A percentile compares a stretch with the other conserved stretches of the same genome.
Evolutionary conservation across 2,329 filamentous ascomycete genomes (phyloP).

Genomic region (Pseudogymnoascus sp.): DNA sequence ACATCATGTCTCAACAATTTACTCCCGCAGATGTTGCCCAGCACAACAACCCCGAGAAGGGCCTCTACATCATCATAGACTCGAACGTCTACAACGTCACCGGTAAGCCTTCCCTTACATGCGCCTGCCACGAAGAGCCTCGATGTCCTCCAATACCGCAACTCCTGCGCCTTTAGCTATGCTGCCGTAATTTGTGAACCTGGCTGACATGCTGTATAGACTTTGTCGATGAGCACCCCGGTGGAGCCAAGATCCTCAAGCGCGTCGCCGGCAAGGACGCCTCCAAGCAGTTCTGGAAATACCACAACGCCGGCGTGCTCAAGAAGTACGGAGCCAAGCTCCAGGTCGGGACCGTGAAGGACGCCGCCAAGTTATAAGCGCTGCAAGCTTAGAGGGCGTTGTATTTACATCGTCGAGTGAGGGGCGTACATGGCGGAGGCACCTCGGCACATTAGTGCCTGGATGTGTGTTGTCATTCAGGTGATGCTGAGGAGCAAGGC

Average conservation of each 20-base stretch:
- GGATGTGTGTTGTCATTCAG: slow-evolving; percentile 3
- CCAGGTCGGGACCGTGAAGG: slow-evolving; percentile 62
- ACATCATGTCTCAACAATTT: slow-evolving; percentile 50
- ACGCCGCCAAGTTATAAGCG: slow-evolving; percentile 52
- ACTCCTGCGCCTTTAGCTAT: slow-evolving; percentile 16
- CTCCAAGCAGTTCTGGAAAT: slow-evolving; percentile 92
- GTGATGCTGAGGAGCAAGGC: neutral
- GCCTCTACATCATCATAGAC: slow-evolving; percentile 84
- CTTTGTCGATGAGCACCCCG: slow-evolving; percentile 66
- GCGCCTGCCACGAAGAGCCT: slow-evolving; percentile 29
- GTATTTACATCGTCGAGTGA: neutral
- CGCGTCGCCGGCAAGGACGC: slow-evolving; percentile 85
- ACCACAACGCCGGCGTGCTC: slow-evolving; percentile 73
- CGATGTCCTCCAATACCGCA: slow-evolving; percentile 41
- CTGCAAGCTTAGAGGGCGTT: neutral
- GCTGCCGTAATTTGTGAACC: neutral
- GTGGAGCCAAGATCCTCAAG: slow-evolving; percentile 83
- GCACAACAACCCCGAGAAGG: slow-evolving; percentile 64
- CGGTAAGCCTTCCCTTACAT: slow-evolving; percentile 15
- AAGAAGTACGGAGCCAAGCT: slow-evolving; percentile 76
- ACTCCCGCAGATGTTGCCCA: slow-evolving; percentile 55
- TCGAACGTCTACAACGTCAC: slow-evolving; percentile 51
- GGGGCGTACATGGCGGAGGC: neutral
- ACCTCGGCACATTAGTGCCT: neutral
- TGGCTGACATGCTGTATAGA: slow-evolving; percentile 12